Base-by-base conservation (phyloP, 1,284 basidiomycete genomes). In the Malassezia restricta region DNA sequence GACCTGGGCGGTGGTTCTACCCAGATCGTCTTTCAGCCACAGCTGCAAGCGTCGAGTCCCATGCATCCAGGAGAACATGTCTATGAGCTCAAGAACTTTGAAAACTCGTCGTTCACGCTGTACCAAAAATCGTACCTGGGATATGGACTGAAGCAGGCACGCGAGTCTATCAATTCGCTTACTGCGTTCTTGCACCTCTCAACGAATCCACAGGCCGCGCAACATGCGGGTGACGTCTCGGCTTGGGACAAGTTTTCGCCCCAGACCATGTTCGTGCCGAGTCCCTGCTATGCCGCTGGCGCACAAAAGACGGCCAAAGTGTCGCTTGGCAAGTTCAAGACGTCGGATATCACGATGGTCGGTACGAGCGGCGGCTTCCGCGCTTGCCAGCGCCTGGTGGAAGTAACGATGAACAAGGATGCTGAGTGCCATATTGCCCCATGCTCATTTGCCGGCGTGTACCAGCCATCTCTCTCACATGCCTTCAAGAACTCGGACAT, bases 401-500 rank as follows among this genome's bases (percentile, higher is more conserved):
- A 94, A 75, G 78, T 96, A 53, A 61, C 94, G 59, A 84, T 98
- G 80, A 89, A 88, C 45, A 98, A 98, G 77, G 87, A 98, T 66
- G 83, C 89, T 0, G 80, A 89, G 46, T 96, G 94, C 75, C 28
- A 53, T 1, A 33, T 82, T 83, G 65, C 78, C 83, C 64, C 87
- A 86, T 98, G 92, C 75, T 89, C 91, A 1, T 98, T 98, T 77
- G 85, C 88, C 63, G 92, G 92, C 33, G 88, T 95, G 28, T 96
- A 98, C 77, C 92, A 96, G 74, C 94, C 92, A 1, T 85, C 85
- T n/a, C 79, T 96, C 28, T 79, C 87, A 60, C 85, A 92, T 60
- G 85, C 87, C 5, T 96, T 96, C 80, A 64, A 61, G 8, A 62
- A 64, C 2, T 68, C 74, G n/a, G 74, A 75, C 31, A 66, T 70